Evolutionary conservation across 352 stramenopile genomes (phyloP).

Genomic region (Phytophthora fragariae): DNA sequence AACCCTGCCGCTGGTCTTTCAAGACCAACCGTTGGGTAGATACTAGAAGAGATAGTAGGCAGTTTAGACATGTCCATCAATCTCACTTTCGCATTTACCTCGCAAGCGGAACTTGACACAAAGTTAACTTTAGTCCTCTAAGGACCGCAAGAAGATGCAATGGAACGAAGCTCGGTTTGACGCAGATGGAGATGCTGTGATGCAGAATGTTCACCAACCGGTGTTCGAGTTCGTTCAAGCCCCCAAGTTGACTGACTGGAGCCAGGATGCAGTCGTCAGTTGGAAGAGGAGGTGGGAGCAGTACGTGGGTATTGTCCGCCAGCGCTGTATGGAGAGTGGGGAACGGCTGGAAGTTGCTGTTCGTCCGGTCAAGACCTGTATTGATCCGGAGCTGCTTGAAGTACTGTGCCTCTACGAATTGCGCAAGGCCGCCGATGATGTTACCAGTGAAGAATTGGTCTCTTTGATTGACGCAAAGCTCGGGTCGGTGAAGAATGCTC

Average conservation of each 20-base stretch:
- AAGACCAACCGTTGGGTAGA: no score
- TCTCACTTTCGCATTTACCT: not conserved
- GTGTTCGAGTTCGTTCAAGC: constrained; percentile 13
- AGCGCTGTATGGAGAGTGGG: constrained; percentile 6
- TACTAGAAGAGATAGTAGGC: no score
- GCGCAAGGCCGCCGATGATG: not conserved
- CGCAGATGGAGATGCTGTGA: constrained; percentile 2
- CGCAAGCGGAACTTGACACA: not conserved
- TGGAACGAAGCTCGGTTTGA: not conserved
- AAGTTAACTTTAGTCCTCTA: not conserved
- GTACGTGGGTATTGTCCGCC: constrained; percentile 7
- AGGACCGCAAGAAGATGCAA: not conserved
- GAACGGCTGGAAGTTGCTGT: constrained; percentile 4
- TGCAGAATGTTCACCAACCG: not conserved
- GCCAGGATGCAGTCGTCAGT: constrained; percentile 3
- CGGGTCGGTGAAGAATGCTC: constrained; percentile 16
- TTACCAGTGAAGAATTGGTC: not conserved
- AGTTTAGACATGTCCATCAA: no score
- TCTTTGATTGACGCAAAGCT: not conserved
- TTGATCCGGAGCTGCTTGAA: constrained; percentile 4
- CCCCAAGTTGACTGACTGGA: not conserved
- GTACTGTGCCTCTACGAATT: constrained; percentile 13
- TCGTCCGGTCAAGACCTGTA: not conserved
- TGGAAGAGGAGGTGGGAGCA: constrained; percentile 9
- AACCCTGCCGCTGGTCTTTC: no score